Percentiles rank a stretch among this genome's conserved stretches.
These are phyloP conservation scores for Diaporthe caulivora DNA, from an alignment of 2,329 filamentous ascomycete genomes.

Conservation along the genomic window DNA sequence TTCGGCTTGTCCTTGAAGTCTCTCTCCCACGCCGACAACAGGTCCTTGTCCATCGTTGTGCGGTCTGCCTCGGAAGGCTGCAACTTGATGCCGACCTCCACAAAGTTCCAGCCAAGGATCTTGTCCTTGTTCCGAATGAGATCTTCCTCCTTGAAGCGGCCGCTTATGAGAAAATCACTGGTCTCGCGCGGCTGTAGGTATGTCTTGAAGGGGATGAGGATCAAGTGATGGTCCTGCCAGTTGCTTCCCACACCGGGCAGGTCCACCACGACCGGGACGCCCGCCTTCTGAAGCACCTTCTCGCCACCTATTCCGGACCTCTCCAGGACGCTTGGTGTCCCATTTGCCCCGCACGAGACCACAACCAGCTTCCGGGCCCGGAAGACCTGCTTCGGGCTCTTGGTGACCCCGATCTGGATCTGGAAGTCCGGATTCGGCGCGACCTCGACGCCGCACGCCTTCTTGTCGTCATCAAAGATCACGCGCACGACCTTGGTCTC, in stretches of 20 bases:
- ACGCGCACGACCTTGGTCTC: conserved; percentile 56
- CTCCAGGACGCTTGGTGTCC: conserved; percentile 69
- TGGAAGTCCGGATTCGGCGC: conserved; percentile 59
- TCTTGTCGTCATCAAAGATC: conserved; percentile 63
- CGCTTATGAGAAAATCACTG: conserved; percentile 46
- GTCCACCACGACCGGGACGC: conserved; percentile 62
- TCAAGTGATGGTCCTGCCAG: conserved; percentile 67
- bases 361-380: conserved; percentile 67
- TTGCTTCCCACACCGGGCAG: conserved; percentile 65
- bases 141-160: conserved; percentile 41
- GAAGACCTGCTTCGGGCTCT: conserved; percentile 51
- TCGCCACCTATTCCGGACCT: conserved; percentile 71
- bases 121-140: conserved; percentile 43
- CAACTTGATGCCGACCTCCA: conserved; percentile 66
- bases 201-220: conserved; percentile 63
- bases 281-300: conserved; percentile 55
- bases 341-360: conserved; percentile 61
- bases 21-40: conserved; percentile 62
- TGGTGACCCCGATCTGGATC: conserved; percentile 29
- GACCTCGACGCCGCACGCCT: conserved; percentile 69
- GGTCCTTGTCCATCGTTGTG: conserved; percentile 61
- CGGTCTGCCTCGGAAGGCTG: conserved; percentile 66
- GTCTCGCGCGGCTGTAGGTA: conserved; percentile 60
- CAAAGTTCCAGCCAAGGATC: conserved; percentile 66
- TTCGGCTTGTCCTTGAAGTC: conserved; percentile 56